A percentile compares a stretch with the other conserved stretches of the same genome.
These are phyloP conservation scores for Osmanthus fragrans DNA, from an alignment of 257 asterid genomes.

Conservation along the genomic window DNA sequence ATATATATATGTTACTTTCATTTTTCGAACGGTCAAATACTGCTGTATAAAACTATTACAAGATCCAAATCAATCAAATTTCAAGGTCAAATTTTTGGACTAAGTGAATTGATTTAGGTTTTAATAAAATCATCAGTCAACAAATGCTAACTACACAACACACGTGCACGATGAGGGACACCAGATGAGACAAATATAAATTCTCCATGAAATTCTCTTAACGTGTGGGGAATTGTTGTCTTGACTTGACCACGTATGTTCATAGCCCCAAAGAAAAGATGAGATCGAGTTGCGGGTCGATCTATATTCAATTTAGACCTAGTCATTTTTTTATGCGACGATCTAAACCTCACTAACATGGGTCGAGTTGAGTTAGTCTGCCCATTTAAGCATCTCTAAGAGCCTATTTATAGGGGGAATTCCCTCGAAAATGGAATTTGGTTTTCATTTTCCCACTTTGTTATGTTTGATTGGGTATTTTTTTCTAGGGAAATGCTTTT, in stretches of 20 bases:
- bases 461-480: no score
- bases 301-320: not conserved
- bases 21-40: not conserved
- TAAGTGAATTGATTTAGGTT: not conserved
- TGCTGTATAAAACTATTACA: not conserved
- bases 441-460: no score
- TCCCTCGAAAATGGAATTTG: no score
- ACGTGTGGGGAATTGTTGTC: not conserved
- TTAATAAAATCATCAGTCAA: constrained; percentile 7
- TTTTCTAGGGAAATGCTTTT: no score
- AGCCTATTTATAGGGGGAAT: no score
- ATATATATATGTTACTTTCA: not conserved
- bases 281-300: not conserved
- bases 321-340: no score
- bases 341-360: no score
- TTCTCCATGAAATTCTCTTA: not conserved
- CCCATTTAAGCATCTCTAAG: no score
- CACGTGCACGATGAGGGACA: not conserved
- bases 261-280: not conserved
- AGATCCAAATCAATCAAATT: not conserved
- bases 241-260: not conserved
- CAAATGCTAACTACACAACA: not conserved
- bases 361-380: no score
- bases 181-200: not conserved
- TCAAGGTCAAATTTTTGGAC: not conserved